A percentile compares a stretch with the other conserved stretches of the same genome.
Evolutionary conservation across 345 rosid genomes (phyloP).

Genomic region (Heritiera littoralis): DNA sequence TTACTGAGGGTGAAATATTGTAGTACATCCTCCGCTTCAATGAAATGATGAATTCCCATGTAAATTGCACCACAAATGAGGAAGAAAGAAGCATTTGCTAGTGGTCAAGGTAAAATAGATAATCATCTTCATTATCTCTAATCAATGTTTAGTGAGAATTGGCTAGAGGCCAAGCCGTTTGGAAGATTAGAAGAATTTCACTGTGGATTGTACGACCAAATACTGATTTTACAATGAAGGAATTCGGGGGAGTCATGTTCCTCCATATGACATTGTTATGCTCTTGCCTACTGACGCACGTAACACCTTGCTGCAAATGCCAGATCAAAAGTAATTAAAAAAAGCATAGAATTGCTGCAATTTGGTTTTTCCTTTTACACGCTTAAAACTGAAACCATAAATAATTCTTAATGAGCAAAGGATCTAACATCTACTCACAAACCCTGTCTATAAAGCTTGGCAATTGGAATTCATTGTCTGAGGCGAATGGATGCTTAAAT

Average conservation of each 20-base stretch:
- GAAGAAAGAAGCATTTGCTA: not conserved
- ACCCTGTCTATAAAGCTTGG: not conserved
- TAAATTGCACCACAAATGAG: not conserved
- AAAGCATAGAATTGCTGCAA: not conserved
- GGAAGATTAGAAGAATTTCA: not conserved
- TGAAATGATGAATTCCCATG: not conserved
- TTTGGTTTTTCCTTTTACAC: not conserved
- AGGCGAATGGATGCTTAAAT: not conserved
- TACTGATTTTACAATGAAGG: not conserved
- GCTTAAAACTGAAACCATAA: not conserved
- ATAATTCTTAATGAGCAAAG: not conserved
- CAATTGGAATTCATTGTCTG: not conserved
- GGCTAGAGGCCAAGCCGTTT: not conserved
- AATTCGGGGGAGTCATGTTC: not conserved
- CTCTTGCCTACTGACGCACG: not conserved
- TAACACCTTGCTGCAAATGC: not conserved
- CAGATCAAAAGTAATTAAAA: not conserved
- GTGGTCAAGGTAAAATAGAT: not conserved
- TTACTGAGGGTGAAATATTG: constrained; percentile 11
- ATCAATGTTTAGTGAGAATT: not conserved
- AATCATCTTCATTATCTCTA: not conserved
- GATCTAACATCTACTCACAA: not conserved
- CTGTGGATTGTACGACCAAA: not conserved
- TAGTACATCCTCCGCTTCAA: constrained; percentile 3
- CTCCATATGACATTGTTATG: not conserved